Percentiles rank a stretch among this genome's conserved stretches.
Evolutionary conservation across 495 filamentous ascomycete genomes (phyloP).

Genomic region (Thozetella sp.): DNA sequence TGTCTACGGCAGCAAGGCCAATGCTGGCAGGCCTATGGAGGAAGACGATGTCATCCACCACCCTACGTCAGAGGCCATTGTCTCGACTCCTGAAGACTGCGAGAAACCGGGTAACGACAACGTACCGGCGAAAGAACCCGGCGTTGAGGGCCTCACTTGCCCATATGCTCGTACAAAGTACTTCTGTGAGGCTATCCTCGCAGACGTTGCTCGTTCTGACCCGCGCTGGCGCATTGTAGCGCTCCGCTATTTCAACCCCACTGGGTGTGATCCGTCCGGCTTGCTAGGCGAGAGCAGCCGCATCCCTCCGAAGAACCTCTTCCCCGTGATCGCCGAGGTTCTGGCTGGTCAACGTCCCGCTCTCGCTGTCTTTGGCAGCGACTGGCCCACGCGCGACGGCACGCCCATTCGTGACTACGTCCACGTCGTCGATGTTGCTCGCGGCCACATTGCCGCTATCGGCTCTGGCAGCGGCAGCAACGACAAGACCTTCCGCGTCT

Average conservation of each 20-base stretch:
- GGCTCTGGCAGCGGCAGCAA: too few relatives aligned
- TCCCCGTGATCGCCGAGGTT: slow-evolving; percentile 62
- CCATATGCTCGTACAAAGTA: slow-evolving; percentile 70
- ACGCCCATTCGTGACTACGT: slow-evolving; percentile 79
- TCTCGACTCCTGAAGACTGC: too few relatives aligned
- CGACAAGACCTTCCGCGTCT: too few relatives aligned
- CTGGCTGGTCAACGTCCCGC: slow-evolving; percentile 54
- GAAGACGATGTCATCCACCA: slow-evolving; percentile 65
- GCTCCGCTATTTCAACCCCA: slow-evolving; percentile 70
- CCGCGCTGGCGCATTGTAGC: slow-evolving; percentile 63
- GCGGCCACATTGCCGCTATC: slow-evolving; percentile 64
- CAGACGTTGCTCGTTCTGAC: slow-evolving; percentile 59
- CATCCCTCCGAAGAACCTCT: slow-evolving; percentile 62
- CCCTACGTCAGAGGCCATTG: slow-evolving; percentile 34
- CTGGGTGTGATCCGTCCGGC: slow-evolving; percentile 66
- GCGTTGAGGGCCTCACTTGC: slow-evolving; percentile 56
- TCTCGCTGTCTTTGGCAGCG: slow-evolving; percentile 62
- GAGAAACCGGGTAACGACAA: too few relatives aligned
- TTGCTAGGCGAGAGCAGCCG: slow-evolving; percentile 67
- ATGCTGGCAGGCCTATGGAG: slow-evolving; percentile 52
- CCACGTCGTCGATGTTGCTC: slow-evolving; percentile 63
- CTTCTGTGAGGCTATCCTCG: slow-evolving; percentile 67
- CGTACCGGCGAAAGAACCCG: too few relatives aligned
- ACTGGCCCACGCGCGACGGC: slow-evolving; percentile 68
- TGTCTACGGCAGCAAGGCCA: slow-evolving; percentile 61